Base-by-base conservation (phyloP, 345 rosid genomes). In the Melaleuca alternifolia region DNA sequence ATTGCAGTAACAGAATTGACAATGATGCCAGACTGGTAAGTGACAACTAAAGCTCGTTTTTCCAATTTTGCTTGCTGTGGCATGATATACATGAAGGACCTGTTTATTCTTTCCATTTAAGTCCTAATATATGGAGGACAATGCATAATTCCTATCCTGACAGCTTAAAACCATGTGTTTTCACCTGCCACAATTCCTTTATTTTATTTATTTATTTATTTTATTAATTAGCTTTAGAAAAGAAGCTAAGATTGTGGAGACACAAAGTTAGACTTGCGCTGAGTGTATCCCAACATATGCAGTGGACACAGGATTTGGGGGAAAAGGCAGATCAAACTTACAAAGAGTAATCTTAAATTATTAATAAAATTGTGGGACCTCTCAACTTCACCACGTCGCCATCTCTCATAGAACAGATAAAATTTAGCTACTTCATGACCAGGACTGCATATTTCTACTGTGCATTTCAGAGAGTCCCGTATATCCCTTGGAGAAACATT, bases 401-500 rank as follows among this genome's bases (percentile, higher is more conserved):
- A 94, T 87, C 91, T 92, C 90, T 95, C 97, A 61, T 91, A 93
- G 86, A 89, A 89, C 90, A 96, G 86, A 88, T 93, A 96, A 88
- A 95, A 93, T 87, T 89, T 93, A 57, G 95, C 94, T 11, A 93
- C 92, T 90, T 91, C 95, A 86, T 89, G 87, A 86, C 90, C 90
- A 62, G 96, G 92, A 87, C 88, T 86, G 85, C 85, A 81, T 50
- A 20, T 71, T 85, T 92, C 91, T 57, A 7, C 57, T 8, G 88
- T 88, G 86, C 84, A 88, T 46, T 86, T 89, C 54, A 83, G 76
- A n/a, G 91, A 79, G 87, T 91, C 94, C 44, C 84, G 51, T 82
- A 89, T 87, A 92, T 95, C 97, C 89, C 98, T 94, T 8, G 94
- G 96, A 87, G 98, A 95, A 51, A 87, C 85, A 87, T 86, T 92